These are phyloP conservation scores for Triticum turgidum DNA, from an alignment of 176 grass and related monocot genomes.

Conservation along the genomic window DNA sequence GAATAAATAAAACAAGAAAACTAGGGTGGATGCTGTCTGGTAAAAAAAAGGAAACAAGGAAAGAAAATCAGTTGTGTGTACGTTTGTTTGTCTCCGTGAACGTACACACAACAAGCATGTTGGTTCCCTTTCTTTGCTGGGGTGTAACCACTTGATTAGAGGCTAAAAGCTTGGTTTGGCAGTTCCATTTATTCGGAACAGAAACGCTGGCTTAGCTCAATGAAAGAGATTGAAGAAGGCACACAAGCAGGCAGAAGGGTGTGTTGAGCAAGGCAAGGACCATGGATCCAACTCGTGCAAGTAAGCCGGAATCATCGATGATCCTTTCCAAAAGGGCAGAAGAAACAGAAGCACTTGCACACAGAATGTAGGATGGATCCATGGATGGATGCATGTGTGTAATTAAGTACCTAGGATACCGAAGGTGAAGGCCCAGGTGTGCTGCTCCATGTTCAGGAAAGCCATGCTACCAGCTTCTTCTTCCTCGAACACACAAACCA, in stretches of 20 bases:
- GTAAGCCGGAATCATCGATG: background rate
- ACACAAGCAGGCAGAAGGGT: background rate
- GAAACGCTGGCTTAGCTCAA: background rate
- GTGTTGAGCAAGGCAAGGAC: background rate
- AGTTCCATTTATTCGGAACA: slow-evolving; percentile 20
- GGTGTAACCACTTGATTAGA: slow-evolving; percentile 28
- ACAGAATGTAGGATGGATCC: background rate
- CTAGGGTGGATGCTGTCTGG: background rate
- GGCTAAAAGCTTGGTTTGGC: slow-evolving; percentile 32
- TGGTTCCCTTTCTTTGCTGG: background rate
- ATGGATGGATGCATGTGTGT: background rate
- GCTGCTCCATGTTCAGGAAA: slow-evolving; percentile 61
- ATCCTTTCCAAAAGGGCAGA: background rate
- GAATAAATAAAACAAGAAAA: background rate
- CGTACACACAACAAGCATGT: slow-evolving; percentile 33
- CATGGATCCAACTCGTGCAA: background rate
- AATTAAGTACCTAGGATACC: slow-evolving; percentile 78
- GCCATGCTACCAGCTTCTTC: slow-evolving; percentile 11
- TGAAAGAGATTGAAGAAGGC: background rate
- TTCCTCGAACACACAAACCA: no score
- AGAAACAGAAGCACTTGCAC: background rate
- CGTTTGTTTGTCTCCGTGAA: background rate
- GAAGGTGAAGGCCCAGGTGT: slow-evolving; percentile 94
- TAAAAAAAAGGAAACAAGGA: background rate
- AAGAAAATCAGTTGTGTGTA: slow-evolving; percentile 16